phyloP scores from a whole-genome alignment of 2,329 filamentous ascomycete genomes.

The Cladophialophora yegresii region DNA sequence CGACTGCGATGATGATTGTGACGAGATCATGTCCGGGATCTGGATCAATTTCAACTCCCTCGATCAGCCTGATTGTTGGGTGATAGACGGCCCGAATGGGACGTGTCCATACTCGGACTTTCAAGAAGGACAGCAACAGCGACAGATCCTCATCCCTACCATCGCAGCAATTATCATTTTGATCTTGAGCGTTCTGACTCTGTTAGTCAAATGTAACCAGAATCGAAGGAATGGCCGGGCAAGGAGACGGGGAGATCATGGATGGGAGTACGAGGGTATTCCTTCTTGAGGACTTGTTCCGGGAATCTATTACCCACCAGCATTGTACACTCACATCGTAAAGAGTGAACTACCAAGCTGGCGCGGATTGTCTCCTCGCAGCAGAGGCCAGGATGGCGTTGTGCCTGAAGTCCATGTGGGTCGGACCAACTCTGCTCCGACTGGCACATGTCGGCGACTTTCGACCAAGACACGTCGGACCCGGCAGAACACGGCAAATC shows the following conservation, averaged over 20 bases:
- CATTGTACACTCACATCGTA: not conserved
- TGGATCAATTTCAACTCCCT: constrained; percentile 66
- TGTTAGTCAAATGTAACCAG: constrained; percentile 66
- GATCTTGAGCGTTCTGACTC: constrained; percentile 60
- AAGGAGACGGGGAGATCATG: constrained; percentile 54
- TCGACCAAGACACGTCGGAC: not conserved
- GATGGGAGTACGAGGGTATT: constrained; percentile 70
- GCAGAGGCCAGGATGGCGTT: no score
- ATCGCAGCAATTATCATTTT: constrained; percentile 65
- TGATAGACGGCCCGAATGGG: constrained; percentile 56
- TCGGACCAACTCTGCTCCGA: constrained; percentile 18
- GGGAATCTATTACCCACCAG: not conserved
- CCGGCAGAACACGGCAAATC: not conserved
- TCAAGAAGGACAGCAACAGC: constrained; percentile 47
- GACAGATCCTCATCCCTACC: constrained; percentile 61
- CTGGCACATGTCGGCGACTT: constrained; percentile 23
- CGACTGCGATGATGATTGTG: constrained; percentile 34
- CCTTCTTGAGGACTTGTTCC: constrained; percentile 47
- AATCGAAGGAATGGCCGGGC: constrained; percentile 59
- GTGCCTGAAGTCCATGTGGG: not conserved
- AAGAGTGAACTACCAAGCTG: not conserved
- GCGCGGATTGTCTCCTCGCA: not conserved
- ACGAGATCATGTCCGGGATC: constrained; percentile 42
- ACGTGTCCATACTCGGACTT: constrained; percentile 60
- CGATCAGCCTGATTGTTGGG: constrained; percentile 61